Percentiles rank a stretch among this genome's conserved stretches.
Conservation (phyloP, 176 grass and related monocot species). For the Oryza glaberrima region DNA sequence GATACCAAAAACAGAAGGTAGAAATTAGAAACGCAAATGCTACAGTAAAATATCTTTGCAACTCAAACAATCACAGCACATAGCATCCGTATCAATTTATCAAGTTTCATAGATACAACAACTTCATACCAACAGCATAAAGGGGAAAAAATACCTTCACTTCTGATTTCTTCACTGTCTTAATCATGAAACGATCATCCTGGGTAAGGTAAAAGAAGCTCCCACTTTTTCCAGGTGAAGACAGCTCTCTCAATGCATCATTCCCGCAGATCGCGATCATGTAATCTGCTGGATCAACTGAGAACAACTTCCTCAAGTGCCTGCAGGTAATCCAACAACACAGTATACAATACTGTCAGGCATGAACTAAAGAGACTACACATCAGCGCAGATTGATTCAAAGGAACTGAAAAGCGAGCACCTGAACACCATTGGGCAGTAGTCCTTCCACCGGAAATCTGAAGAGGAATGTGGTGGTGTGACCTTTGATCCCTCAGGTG, state of each 20-base stretch:
- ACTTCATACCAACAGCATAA: neutral
- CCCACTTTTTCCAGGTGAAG: conserved; percentile 85
- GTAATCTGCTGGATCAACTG: conserved; percentile 81
- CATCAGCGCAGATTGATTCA: neutral
- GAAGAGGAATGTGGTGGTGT: conserved; percentile 72
- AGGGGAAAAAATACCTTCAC: conserved; percentile 59
- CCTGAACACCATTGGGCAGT: conserved; percentile 90
- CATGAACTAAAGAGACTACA: neutral
- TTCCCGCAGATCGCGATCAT: conserved; percentile 86
- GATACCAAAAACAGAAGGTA: conserved; percentile 4
- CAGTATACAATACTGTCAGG: conserved; percentile 32
- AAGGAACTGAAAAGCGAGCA: conserved; percentile 11
- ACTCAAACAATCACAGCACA: neutral
- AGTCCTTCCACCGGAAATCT: conserved; percentile 89
- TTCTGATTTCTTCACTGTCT: conserved; percentile 89
- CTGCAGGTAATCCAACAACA: conserved; percentile 38
- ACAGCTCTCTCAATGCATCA: conserved; percentile 77
- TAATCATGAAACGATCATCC: conserved; percentile 88
- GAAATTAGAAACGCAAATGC: neutral
- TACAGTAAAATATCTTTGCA: neutral
- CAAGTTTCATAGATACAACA: neutral
- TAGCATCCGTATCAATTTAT: neutral
- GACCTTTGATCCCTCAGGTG: conserved; percentile 77
- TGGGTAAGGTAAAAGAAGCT: conserved; percentile 93
- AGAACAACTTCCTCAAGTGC: conserved; percentile 76